Evolutionary conservation across 768 basidiomycete species (phyloP).

Genomic region (Boletus sp.): DNA sequence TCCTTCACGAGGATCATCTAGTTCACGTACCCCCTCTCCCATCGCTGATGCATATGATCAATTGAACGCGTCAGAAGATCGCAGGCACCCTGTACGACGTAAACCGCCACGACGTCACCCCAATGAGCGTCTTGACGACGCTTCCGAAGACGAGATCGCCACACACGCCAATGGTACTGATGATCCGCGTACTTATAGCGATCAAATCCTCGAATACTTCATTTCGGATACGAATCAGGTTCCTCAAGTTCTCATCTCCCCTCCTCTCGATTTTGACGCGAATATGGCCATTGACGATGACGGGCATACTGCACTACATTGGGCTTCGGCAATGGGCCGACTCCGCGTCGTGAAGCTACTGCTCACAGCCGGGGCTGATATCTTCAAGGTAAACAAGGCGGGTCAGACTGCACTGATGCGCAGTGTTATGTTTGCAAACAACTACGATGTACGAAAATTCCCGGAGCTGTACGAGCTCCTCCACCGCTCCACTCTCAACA

Average conservation of each 20-base stretch:
- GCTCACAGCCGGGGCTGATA: constrained; percentile 90
- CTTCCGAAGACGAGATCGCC: constrained; percentile 41
- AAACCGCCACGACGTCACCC: constrained; percentile 46
- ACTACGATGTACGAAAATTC: constrained; percentile 98
- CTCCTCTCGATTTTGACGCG: constrained; percentile 89
- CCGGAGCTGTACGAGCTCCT: constrained; percentile 95
- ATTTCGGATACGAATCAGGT: constrained; percentile 95
- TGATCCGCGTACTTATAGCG: constrained; percentile 77
- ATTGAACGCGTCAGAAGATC: constrained; percentile 18
- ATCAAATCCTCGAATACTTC: constrained; percentile 97
- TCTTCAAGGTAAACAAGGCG: constrained; percentile 93
- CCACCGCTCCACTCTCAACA: constrained; percentile 97
- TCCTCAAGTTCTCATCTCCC: constrained; percentile 80
- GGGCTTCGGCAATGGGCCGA: constrained; percentile 99
- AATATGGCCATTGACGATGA: constrained; percentile 98
- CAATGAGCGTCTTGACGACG: constrained; percentile 45
- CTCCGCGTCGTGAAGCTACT: constrained; percentile 93
- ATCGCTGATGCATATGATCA: constrained; percentile 49
- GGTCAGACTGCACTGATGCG: constrained; percentile 99
- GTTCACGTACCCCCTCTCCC: constrained; percentile 92
- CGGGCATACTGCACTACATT: constrained; percentile 94
- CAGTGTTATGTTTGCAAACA: constrained; percentile 99
- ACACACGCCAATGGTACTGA: constrained; percentile 41
- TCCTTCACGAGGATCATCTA: constrained; percentile 79
- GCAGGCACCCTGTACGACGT: constrained; percentile 39